Conservation (phyloP, 2,329 filamentous ascomycete genomes). For the Sphaerulina populicola region DNA sequence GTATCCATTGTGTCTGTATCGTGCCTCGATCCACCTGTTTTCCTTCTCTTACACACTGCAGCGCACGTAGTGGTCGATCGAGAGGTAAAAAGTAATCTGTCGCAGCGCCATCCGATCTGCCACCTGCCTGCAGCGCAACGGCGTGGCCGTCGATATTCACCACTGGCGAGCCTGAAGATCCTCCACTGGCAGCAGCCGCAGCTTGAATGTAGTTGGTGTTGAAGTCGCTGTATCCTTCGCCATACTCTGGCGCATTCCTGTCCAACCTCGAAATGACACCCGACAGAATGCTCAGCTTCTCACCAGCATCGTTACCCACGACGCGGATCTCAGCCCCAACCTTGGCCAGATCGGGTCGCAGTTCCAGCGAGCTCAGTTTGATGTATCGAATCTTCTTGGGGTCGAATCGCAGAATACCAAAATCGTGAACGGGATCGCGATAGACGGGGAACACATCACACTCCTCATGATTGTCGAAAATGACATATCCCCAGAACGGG, state of each 20-base stretch:
- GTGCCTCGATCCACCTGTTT: constrained; percentile 77
- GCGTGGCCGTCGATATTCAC: constrained; percentile 91
- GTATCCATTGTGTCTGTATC: constrained; percentile 94
- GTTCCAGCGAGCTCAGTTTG: constrained; percentile 68
- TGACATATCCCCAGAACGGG: constrained; percentile 95
- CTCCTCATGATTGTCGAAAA: constrained; percentile 97
- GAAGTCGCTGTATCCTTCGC: constrained; percentile 97
- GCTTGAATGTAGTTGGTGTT: constrained; percentile 96
- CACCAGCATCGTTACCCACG: constrained; percentile 95
- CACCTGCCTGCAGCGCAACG: constrained; percentile 87
- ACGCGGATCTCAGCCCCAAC: constrained; percentile 94
- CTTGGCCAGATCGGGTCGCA: constrained; percentile 75
- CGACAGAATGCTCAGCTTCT: constrained; percentile 95
- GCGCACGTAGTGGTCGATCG: constrained; percentile 77
- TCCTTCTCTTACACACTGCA: constrained; percentile 73
- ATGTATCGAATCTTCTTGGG: constrained; percentile 96
- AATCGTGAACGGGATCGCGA: constrained; percentile 96
- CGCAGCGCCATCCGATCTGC: constrained; percentile 84
- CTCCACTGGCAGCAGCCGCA: constrained; percentile 89
- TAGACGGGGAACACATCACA: constrained; percentile 95
- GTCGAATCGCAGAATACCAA: constrained; percentile 93
- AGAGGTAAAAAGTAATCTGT: constrained; percentile 96
- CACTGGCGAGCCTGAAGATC: constrained; percentile 95
- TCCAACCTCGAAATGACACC: constrained; percentile 95
- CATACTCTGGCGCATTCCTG: constrained; percentile 93